Evolutionary conservation across 2,329 filamentous ascomycete species (phyloP), one percentile per base, ranked within the genome.

Genomic region (Pestalotiopsis fici): DNA sequence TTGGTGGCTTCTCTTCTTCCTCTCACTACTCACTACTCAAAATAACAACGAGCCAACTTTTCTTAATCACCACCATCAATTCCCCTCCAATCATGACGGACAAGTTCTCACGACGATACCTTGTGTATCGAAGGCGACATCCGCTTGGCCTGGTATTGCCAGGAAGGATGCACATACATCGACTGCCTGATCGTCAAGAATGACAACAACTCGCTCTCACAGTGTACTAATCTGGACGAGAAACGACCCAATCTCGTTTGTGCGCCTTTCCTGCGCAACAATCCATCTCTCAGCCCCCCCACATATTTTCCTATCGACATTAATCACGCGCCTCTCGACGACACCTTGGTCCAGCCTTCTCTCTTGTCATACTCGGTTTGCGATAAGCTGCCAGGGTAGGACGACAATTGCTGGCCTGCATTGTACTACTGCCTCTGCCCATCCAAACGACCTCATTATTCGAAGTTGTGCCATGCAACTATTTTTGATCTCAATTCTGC

Each of bases 11-110:
- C n/a, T 69, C 68, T 70, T 74, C 72, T 74, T 73, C 66, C 70
- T 69, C 11, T 60, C 66, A 68, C 70, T 71, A 64, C 67, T 35
- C 31, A 35, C 31, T 35, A 35, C 31, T 35, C 31, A 35, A 35
- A 35, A 35, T 11, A 70, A 70, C 69, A 70, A 70, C 69, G 7
- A 23, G 21, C 21, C 55, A 27, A 23, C 27, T 73, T 74, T 73
- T 72, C 69, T 72, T 75, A 74, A 74, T 74, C 70, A 72, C 68
- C 68, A 68, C 67, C 68, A 67, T 56, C n/a, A n/a, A n/a, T n/a
- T n/a, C 65, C 50, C 18, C 43, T 21, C 59, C 35, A 18, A 37
- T 13, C n/a, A 27, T 31, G 6, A 27, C 59, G 35, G 27, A n/a
- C 23, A 18, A 35, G 23, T 31, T 15, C 28, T 25, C 59, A 61